These are phyloP conservation scores for Cerioporus squamosus DNA, from an alignment of 1,284 basidiomycete genomes.

Conservation along the genomic window DNA sequence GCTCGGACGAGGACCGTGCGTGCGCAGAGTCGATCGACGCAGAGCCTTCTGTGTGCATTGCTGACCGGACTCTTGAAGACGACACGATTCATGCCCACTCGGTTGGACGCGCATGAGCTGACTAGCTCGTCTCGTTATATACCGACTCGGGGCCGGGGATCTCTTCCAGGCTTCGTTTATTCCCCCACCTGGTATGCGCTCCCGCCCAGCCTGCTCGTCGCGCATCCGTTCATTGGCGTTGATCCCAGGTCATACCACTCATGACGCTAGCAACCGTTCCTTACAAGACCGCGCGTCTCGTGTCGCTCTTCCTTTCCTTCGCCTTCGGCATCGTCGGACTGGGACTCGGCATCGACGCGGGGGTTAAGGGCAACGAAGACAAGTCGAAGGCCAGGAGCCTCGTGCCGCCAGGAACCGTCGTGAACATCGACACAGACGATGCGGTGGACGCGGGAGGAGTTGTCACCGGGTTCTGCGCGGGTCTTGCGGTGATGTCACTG, in stretches of 20 bases:
- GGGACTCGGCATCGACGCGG: constrained; percentile 43
- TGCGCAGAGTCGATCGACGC: too few species aligned
- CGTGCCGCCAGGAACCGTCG: constrained; percentile 33
- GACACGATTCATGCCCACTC: too few species aligned
- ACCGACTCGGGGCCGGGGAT: too few species aligned
- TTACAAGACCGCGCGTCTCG: constrained; percentile 33
- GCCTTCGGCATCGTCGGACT: constrained; percentile 40
- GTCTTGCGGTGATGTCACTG: constrained; percentile 44
- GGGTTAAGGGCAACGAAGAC: constrained; percentile 43
- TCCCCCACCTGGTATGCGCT: background rate
- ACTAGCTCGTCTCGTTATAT: too few species aligned
- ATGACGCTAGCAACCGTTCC: constrained; percentile 18
- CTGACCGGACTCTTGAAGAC: too few species aligned
- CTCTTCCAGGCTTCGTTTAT: too few species aligned
- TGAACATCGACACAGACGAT: constrained; percentile 42
- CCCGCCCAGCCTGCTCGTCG: background rate
- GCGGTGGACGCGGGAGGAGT: constrained; percentile 50
- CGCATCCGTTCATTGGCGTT: background rate
- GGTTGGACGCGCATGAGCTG: too few species aligned
- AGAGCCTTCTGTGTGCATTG: too few species aligned
- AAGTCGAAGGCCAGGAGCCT: constrained; percentile 29
- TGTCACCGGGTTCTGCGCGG: constrained; percentile 46
- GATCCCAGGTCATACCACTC: too few species aligned
- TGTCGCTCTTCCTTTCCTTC: constrained; percentile 40
- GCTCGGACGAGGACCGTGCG: too few species aligned